These are phyloP conservation scores for barley (Hordeum vulgare) DNA, from an alignment of 176 grass and related monocot species.

Conservation along the genomic window DNA sequence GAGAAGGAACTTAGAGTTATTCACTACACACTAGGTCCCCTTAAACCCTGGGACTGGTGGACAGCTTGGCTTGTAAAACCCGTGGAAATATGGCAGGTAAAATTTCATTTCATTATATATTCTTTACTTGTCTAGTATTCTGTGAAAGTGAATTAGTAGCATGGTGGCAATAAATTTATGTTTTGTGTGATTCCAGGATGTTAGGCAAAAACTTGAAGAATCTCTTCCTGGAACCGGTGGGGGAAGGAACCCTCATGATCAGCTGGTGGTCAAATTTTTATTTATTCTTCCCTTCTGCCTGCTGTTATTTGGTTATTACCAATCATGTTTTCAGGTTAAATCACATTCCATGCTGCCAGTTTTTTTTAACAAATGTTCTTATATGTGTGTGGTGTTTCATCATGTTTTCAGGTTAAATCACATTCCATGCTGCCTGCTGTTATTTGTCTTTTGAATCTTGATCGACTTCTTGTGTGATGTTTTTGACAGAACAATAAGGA, in stretches of 20 bases:
- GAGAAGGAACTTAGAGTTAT: constrained; percentile 90
- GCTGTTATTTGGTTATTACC: constrained; percentile 70
- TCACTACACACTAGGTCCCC: constrained; percentile 84
- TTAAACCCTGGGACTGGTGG: constrained; percentile 99
- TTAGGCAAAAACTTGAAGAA: constrained; percentile 73
- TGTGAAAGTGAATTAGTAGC: constrained; percentile 6
- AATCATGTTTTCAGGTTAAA: constrained; percentile 68
- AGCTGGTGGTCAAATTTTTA: constrained; percentile 53
- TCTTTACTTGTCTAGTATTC: constrained; percentile 1
- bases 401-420: constrained; percentile 65
- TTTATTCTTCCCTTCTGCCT: constrained; percentile 66
- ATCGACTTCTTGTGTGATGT: not conserved
- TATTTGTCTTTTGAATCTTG: not conserved
- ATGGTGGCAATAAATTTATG: constrained; percentile 4
- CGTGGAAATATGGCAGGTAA: constrained; percentile 94
- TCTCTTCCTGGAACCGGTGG: constrained; percentile 81
- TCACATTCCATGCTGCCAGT: not conserved
- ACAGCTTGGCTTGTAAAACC: constrained; percentile 97
- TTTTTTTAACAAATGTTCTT: constrained; percentile 10
- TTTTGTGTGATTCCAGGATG: constrained; percentile 42
- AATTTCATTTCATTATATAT: not conserved
- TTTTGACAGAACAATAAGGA: constrained; percentile 66
- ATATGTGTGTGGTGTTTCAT: too few species aligned
- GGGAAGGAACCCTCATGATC: constrained; percentile 63
- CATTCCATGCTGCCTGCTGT: not conserved